Evolutionary conservation across 441 rosid species (phyloP).

Genomic region (Jatropha podagrica): DNA sequence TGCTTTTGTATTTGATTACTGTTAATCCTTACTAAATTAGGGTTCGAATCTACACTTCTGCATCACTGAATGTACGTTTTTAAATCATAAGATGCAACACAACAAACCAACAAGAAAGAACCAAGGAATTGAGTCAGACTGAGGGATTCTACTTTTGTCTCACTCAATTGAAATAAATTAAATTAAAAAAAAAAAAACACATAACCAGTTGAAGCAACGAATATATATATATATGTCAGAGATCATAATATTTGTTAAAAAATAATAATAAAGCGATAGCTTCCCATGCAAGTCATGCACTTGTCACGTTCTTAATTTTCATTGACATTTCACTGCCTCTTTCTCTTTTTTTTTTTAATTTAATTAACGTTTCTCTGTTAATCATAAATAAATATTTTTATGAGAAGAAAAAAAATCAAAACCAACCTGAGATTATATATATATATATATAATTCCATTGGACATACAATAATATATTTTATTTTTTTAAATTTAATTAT

Average conservation of each 20-base stretch:
- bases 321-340: not conserved
- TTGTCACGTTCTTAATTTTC: conserved; percentile 3
- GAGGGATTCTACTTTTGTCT: conserved; percentile 42
- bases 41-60: conserved; percentile 27
- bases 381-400: no score
- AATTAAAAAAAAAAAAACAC: conserved; percentile 30
- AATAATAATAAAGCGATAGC: not conserved
- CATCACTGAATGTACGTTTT: conserved; percentile 17
- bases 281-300: conserved; percentile 29
- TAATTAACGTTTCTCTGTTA: no score
- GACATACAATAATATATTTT: no score
- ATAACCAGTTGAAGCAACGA: conserved; percentile 59
- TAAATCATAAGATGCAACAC: conserved; percentile 14
- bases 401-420: no score
- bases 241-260: not conserved
- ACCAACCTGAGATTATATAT: no score
- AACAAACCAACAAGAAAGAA: not conserved
- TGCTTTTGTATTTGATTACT: conserved; percentile 17
- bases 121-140: conserved; percentile 10
- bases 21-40: not conserved
- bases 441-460: no score
- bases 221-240: conserved; percentile 38
- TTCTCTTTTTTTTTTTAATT: not conserved
- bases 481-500: no score
- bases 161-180: conserved; percentile 18